phyloP scores from a whole-genome alignment of 2,329 filamentous ascomycete genomes.

The Chrysoporthe austroafricana region DNA sequence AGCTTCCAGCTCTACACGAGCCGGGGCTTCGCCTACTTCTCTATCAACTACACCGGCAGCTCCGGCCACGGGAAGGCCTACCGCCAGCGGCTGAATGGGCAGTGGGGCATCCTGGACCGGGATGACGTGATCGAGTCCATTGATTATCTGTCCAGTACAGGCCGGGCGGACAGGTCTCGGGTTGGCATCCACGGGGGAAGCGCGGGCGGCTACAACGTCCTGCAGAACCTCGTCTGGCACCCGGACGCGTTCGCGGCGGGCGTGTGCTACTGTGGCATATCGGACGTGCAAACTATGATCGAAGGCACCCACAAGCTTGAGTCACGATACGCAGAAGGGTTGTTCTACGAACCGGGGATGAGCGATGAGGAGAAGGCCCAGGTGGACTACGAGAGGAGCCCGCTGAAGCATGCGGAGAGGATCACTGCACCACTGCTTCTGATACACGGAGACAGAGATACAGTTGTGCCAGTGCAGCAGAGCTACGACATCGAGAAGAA shows the following conservation, averaged over 20 bases:
- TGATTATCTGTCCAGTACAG: slow-evolving; percentile 43
- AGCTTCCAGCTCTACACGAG: slow-evolving; percentile 57
- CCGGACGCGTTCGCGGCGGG: slow-evolving; percentile 53
- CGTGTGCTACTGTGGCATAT: slow-evolving; percentile 54
- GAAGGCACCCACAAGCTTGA: slow-evolving; percentile 61
- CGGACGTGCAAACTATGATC: slow-evolving; percentile 51
- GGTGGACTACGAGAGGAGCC: slow-evolving; percentile 52
- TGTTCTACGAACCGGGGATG: slow-evolving; percentile 45
- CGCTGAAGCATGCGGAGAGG: slow-evolving; percentile 50
- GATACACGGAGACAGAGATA: slow-evolving; percentile 59
- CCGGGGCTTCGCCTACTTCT: slow-evolving; percentile 55
- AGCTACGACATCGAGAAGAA: slow-evolving; percentile 54
- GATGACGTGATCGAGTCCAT: slow-evolving; percentile 55
- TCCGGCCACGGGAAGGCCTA: slow-evolving; percentile 55
- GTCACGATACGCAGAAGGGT: slow-evolving; percentile 51
- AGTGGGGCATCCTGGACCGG: slow-evolving; percentile 56
- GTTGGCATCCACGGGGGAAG: slow-evolving; percentile 56
- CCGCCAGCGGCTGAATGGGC: slow-evolving; percentile 50
- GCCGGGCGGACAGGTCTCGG: slow-evolving; percentile 41
- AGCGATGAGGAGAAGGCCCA: slow-evolving; percentile 43
- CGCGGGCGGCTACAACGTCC: slow-evolving; percentile 58
- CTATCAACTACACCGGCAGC: slow-evolving; percentile 57
- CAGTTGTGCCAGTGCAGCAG: slow-evolving; percentile 62
- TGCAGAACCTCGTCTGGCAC: slow-evolving; percentile 52
- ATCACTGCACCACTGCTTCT: slow-evolving; percentile 57